Base-by-base conservation (phyloP, 169 alveolate genomes). In the Eimeria praecox region DNA sequence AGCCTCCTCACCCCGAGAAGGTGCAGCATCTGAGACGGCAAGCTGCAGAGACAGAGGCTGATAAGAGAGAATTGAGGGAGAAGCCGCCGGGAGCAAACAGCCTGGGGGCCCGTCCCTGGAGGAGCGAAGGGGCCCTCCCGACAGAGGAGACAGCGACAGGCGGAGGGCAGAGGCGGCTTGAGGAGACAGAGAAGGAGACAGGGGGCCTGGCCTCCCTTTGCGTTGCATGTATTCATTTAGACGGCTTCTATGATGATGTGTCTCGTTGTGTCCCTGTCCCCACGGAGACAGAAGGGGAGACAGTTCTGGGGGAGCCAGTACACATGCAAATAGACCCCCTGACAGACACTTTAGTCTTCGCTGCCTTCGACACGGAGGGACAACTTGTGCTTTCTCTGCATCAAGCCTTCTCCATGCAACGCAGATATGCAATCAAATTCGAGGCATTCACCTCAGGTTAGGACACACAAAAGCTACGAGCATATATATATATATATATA, bases 301-400 rank as follows among this genome's bases (percentile, higher is more conserved):
- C 30, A 16, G 85, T 46, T 5, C 18, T 73, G 18, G 85, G 49
- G 8, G 85, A 73, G 16, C 85, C 85, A 40, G 85, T 73, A 46
- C 30, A 73, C 85, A 27, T 73, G n/a, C 85, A 73, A 18, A 46
- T 73, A 35, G 85, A 73, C 49, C 85, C 85, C 46, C 49, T 73
- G 44, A 73, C 85, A 5, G 85, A 73, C 30, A 18, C 85, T 35
- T 18, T 73, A 22, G 20, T 73, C 52, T 73, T 73, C 30, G 85
- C 85, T 27, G 85, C 85, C 3, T 73, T 73, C 18, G 85, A 73
- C 30, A 22, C 30, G 46, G 49, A 73, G 46, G 85, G 85, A 35
- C 85, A 73, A 46, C 24, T 73, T 22, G 85, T 73, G 85, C 85
- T 73, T 40, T 73, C 85, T 35, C 30, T 73, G 22, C 85, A 73